These are phyloP conservation scores for Zoysia matrella DNA, from an alignment of 202 grass and related monocot genomes.

Conservation along the genomic window DNA sequence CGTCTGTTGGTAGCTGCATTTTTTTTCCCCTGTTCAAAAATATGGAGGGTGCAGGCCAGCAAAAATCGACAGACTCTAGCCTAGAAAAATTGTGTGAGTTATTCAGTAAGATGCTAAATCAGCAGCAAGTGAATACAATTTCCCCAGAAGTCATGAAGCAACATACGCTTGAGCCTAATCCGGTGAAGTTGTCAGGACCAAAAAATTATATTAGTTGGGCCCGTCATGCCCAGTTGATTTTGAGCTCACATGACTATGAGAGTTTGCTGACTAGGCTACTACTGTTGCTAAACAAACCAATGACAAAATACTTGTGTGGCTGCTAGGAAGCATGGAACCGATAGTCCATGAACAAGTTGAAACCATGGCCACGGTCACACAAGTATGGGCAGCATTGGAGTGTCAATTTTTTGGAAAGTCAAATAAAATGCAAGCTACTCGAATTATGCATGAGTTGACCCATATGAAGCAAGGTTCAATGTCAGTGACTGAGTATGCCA, in stretches of 20 bases:
- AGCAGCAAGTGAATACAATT: not conserved
- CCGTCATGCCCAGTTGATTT: not conserved
- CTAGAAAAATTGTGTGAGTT: not conserved
- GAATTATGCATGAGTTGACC: not conserved
- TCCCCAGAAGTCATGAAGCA: not conserved
- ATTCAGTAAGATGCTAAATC: not conserved
- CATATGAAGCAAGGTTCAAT: not conserved
- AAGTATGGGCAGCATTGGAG: not conserved
- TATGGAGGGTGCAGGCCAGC: too few relatives aligned
- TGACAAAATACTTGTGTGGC: not conserved
- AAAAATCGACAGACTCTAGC: too few relatives aligned
- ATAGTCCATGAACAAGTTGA: not conserved
- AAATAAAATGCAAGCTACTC: not conserved
- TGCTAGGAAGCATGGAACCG: not conserved
- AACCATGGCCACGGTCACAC: not conserved
- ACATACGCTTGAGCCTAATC: not conserved
- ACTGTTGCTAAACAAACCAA: not conserved
- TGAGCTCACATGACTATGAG: not conserved
- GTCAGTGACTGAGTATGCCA: not conserved
- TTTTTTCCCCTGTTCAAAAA: too few relatives aligned
- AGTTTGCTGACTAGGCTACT: not conserved
- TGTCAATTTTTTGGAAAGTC: not conserved
- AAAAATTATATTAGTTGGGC: slow-evolving; percentile 4
- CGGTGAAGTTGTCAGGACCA: not conserved
- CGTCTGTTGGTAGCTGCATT: too few relatives aligned